A percentile compares a stretch with the other conserved stretches of the same genome.
Evolutionary conservation across 352 stramenopile genomes (phyloP).

Genomic region (Thraustochytrium striatum): DNA sequence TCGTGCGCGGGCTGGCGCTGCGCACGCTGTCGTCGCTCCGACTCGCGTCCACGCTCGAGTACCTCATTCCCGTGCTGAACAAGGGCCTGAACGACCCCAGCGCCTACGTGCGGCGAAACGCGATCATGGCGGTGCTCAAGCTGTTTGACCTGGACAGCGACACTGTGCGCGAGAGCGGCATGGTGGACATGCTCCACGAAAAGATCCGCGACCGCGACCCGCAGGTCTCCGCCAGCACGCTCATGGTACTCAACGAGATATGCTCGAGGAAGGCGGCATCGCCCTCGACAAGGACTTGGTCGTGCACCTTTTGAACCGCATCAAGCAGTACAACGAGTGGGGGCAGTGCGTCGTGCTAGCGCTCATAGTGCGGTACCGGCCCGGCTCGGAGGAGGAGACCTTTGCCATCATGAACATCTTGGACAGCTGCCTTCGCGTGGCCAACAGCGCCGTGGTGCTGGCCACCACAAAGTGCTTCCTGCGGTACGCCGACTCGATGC

Average conservation of each 20-base stretch:
- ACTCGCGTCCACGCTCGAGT: constrained; percentile 95
- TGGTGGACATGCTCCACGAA: constrained; percentile 97
- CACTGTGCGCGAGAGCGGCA: constrained; percentile 82
- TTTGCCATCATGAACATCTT: constrained; percentile 97
- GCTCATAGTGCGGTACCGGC: constrained; percentile 87
- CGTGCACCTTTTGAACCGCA: constrained; percentile 91
- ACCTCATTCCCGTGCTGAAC: constrained; percentile 65
- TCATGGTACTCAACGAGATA: constrained; percentile 97
- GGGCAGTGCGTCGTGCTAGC: constrained; percentile 92
- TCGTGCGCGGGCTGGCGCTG: constrained; percentile 94
- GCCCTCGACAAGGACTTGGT: constrained; percentile 94
- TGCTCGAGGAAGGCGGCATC: constrained; percentile 91
- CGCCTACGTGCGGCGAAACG: constrained; percentile 97
- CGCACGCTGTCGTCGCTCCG: constrained; percentile 91
- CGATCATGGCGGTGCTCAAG: constrained; percentile 98
- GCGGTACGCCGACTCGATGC: constrained; percentile 86
- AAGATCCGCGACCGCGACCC: constrained; percentile 96
- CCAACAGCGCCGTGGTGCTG: constrained; percentile 91
- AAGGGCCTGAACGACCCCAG: constrained; percentile 87
- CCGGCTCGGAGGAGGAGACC: constrained; percentile 84
- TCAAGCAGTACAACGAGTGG: constrained; percentile 99
- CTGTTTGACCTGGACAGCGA: constrained; percentile 84
- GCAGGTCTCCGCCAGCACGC: constrained; percentile 92
- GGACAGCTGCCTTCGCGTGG: constrained; percentile 90
- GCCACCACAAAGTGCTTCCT: constrained; percentile 95